Evolutionary conservation across 345 rosid genomes (phyloP).

Genomic region (Psidium guajava): DNA sequence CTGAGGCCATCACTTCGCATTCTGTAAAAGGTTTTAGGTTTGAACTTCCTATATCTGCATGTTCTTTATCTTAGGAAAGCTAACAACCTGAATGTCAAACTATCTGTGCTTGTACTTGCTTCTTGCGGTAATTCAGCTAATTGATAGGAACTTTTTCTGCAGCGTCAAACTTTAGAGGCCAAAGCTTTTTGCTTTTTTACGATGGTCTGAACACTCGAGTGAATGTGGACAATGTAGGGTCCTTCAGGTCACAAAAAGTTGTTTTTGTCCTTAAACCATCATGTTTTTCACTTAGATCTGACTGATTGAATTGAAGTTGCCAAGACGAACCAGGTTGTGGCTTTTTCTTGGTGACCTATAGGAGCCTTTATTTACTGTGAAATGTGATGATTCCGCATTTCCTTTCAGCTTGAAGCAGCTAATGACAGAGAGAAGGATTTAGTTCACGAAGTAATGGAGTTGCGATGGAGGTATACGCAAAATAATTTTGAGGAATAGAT

Average conservation of each 20-base stretch:
- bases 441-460: slow-evolving; percentile 76
- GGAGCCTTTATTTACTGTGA: not conserved
- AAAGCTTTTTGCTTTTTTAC: not conserved
- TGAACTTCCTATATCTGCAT: not conserved
- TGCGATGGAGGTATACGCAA: slow-evolving; percentile 70
- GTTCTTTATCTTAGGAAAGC: not conserved
- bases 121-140: not conserved
- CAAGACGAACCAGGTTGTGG: not conserved
- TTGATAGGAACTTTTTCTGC: not conserved
- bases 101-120: not conserved
- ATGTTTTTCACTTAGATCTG: not conserved
- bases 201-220: not conserved
- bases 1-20: not conserved
- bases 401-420: slow-evolving; percentile 72
- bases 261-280: not conserved
- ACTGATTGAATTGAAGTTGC: not conserved
- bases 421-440: slow-evolving; percentile 89
- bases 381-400: not conserved
- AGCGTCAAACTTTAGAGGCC: not conserved
- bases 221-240: not conserved
- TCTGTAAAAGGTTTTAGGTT: not conserved
- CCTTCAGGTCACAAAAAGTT: not conserved
- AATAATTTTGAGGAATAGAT: not conserved
- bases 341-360: not conserved
- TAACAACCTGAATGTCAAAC: not conserved